Conservation (phyloP, 2,329 filamentous ascomycete species). For the Lasiodiplodia sp. region DNA sequence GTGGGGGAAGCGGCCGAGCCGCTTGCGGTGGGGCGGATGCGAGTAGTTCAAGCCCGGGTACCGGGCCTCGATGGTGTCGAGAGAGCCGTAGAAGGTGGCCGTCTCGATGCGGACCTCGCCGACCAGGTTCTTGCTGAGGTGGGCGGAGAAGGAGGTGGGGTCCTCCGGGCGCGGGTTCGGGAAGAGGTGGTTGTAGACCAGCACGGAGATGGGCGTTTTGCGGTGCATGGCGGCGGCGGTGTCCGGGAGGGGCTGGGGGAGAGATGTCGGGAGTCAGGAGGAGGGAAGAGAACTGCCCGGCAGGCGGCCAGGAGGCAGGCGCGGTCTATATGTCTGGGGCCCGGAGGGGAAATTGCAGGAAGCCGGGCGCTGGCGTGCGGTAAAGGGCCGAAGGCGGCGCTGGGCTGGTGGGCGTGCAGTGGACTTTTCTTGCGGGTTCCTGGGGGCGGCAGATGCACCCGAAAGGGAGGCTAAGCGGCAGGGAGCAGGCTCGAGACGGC, state of each 20-base stretch:
- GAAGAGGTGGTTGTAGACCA: slow-evolving; percentile 78
- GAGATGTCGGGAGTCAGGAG: slow-evolving; percentile 1
- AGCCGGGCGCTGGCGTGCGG: slow-evolving; percentile 11
- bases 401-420: neutral
- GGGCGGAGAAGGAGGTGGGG: slow-evolving; percentile 72
- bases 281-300: neutral
- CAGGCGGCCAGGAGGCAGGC: slow-evolving; percentile 17
- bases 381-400: slow-evolving; percentile 24
- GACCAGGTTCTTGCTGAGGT: slow-evolving; percentile 75
- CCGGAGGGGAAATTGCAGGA: slow-evolving; percentile 29
- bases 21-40: slow-evolving; percentile 74
- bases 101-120: slow-evolving; percentile 82
- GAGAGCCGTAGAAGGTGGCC: slow-evolving; percentile 78
- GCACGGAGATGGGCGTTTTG: slow-evolving; percentile 70
- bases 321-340: slow-evolving; percentile 24
- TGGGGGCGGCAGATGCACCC: slow-evolving; percentile 18
- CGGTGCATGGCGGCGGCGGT: slow-evolving; percentile 68
- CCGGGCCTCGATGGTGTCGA: slow-evolving; percentile 80
- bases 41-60: slow-evolving; percentile 84
- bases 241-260: neutral
- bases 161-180: slow-evolving; percentile 72
- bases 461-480: slow-evolving; percentile 27
- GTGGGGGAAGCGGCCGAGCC: slow-evolving; percentile 79
- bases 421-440: slow-evolving; percentile 20
- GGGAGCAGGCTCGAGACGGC: slow-evolving; percentile 14